phyloP scores from a whole-genome alignment of 2,329 filamentous ascomycete species.

The Ophiobolus disseminans region DNA sequence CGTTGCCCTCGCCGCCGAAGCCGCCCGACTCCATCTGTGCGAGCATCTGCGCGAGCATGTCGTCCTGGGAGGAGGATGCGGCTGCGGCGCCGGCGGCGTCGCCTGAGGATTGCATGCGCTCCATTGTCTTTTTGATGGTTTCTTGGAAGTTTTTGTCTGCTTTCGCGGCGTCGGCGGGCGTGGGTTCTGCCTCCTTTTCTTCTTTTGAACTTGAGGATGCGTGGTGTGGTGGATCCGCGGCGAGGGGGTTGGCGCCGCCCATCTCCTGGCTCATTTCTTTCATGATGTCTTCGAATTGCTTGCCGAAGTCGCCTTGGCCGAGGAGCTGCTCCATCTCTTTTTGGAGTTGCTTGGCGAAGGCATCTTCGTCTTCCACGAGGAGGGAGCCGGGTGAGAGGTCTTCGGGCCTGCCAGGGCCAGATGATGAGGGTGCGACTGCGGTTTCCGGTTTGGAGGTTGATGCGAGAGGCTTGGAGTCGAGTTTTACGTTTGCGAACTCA shows the following conservation, averaged over 20 bases:
- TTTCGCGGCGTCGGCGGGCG: constrained; percentile 38
- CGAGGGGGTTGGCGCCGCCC: constrained; percentile 29
- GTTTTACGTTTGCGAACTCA: constrained; percentile 76
- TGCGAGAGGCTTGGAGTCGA: constrained; percentile 56
- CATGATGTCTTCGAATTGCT: constrained; percentile 79
- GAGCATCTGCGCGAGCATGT: constrained; percentile 89
- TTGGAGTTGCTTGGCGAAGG: constrained; percentile 86
- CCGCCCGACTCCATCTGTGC: constrained; percentile 80
- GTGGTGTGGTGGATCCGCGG: constrained; percentile 36
- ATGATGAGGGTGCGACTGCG: constrained; percentile 48
- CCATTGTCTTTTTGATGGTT: constrained; percentile 92
- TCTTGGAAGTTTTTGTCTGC: constrained; percentile 82
- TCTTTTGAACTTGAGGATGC: constrained; percentile 30
- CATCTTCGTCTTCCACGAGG: constrained; percentile 59
- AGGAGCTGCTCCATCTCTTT: constrained; percentile 87
- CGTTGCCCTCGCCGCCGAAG: constrained; percentile 60
- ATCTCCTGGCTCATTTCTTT: constrained; percentile 66
- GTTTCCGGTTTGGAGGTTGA: constrained; percentile 36
- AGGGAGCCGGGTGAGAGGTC: constrained; percentile 39
- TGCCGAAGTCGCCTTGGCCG: constrained; percentile 75
- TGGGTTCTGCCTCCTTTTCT: constrained; percentile 8
- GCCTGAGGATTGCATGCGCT: constrained; percentile 90
- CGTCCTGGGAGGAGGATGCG: constrained; percentile 68
- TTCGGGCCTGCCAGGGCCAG: constrained; percentile 49
- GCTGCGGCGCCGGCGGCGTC: constrained; percentile 82